Base-by-base conservation (phyloP, 108 stramenopile genomes). In the Discostella pseudostelligera region DNA sequence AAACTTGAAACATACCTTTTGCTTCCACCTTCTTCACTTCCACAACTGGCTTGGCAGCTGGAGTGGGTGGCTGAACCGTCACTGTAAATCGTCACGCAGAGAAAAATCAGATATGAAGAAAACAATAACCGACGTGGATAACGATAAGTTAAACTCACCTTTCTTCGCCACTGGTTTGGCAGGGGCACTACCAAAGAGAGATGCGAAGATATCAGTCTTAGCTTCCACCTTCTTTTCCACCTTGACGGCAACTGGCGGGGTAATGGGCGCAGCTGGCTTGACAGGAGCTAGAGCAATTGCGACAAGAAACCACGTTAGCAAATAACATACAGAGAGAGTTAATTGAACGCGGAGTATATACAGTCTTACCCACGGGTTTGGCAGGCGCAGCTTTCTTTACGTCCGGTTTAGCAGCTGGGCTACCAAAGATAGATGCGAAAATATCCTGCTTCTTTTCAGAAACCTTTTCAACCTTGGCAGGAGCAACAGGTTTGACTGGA, bases 181-280 rank as follows among this genome's bases (percentile, higher is more conserved):
- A 58, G 57, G 36, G 0, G 57, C 21, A 40, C 39, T 39, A 17
- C 50, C 50, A 17, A 42, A 58, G 37, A 39, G 28, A 4, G 57
- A 58, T 12, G 39, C 16, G 70, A 29, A 39, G 57, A 46, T 45
- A 61, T 59, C 19, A 65, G 62, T 6, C 72, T 54, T 43, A 62
- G 50, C 67, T 59, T 69, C 20, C 29, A 36, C 56, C 21, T 56
- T 56, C 54, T 66, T 67, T 16, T 20, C 65, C 1, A 58, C 36
- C 42, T 54, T 45, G 12, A 59, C 50, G 21, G 73, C 56, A 3
- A 62, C 68, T 50, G 69, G 59, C n/a, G 69, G 39, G 13, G 79
- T 62, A 43, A 72, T 65, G 21, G 78, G 56, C 39, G 79, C 47
- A 14, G 48, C 59, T 22, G 78, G 64, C 43, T 55, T 63, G 42